Conservation (phyloP, 768 basidiomycete species). For the Pleurotus ostreatus region DNA sequence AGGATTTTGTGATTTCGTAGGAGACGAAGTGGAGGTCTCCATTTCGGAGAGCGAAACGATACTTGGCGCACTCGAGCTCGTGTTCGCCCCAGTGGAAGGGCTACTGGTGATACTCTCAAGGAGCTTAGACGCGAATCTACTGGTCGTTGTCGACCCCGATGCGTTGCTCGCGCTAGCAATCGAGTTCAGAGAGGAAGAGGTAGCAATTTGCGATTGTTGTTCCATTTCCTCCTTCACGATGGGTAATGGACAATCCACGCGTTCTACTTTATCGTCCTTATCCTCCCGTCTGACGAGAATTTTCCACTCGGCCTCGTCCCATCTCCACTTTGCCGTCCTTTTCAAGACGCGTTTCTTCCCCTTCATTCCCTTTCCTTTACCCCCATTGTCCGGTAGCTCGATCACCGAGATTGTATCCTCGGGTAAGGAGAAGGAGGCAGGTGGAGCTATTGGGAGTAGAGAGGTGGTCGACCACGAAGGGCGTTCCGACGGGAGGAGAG, state of each 20-base stretch:
- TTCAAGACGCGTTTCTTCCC: slow-evolving; percentile 49
- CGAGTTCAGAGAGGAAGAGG: no score
- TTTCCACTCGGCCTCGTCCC: slow-evolving; percentile 91
- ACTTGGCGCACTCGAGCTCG: not conserved
- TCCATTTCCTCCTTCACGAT: slow-evolving; percentile 38
- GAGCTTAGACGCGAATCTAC: not conserved
- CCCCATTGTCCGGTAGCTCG: slow-evolving; percentile 30
- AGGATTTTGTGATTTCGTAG: no score
- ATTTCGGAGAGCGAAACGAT: slow-evolving; percentile 1
- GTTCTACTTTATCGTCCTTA: slow-evolving; percentile 24
- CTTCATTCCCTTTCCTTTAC: slow-evolving; percentile 22
- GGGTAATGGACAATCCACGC: slow-evolving; percentile 63
- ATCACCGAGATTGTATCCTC: slow-evolving; percentile 46
- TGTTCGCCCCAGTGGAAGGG: not conserved
- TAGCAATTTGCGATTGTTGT: no score
- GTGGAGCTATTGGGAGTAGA: slow-evolving; percentile 62
- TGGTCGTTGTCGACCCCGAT: not conserved
- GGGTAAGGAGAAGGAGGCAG: slow-evolving; percentile 65
- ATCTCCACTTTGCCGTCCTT: slow-evolving; percentile 78
- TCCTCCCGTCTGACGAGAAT: slow-evolving; percentile 63
- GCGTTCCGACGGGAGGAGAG: slow-evolving; percentile 83
- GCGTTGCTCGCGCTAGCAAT: not conserved
- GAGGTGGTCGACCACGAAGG: slow-evolving; percentile 77
- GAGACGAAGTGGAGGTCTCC: not conserved
- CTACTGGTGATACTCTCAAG: not conserved